These are phyloP conservation scores for Pythium plurisporium DNA, from an alignment of 352 stramenopile species.

Conservation along the genomic window DNA sequence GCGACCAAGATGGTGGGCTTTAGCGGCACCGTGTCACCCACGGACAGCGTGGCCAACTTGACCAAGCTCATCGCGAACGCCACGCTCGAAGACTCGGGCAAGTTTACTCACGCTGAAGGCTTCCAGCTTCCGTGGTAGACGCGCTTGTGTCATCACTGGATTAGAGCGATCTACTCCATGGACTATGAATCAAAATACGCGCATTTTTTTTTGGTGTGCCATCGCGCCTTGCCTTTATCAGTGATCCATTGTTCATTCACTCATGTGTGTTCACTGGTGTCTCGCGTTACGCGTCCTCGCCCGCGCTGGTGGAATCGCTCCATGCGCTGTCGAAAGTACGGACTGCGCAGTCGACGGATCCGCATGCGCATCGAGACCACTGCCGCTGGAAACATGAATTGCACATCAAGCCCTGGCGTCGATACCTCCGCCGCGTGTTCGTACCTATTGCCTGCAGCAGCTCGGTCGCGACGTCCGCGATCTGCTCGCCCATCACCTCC, in stretches of 20 bases:
- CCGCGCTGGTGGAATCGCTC: slow-evolving; percentile 3
- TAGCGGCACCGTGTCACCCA: slow-evolving; percentile 34
- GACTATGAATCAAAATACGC: too few species aligned
- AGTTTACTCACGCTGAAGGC: slow-evolving; percentile 52
- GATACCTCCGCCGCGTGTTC: too few species aligned
- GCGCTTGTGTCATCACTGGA: too few species aligned
- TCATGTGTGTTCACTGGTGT: not conserved
- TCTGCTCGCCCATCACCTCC: not conserved
- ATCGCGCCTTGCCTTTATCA: not conserved
- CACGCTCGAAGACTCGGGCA: slow-evolving; percentile 44
- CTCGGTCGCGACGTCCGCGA: not conserved
- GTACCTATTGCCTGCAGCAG: slow-evolving; percentile 5
- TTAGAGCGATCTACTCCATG: too few species aligned
- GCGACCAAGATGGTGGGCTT: slow-evolving; percentile 49
- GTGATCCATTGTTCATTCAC: not conserved
- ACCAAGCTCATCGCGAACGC: slow-evolving; percentile 50
- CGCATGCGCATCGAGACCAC: slow-evolving; percentile 6
- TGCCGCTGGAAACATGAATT: not conserved
- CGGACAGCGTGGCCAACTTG: slow-evolving; percentile 44
- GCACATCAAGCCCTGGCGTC: too few species aligned
- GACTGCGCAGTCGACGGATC: slow-evolving; percentile 5
- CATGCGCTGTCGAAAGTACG: slow-evolving; percentile 14
- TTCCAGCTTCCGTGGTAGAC: slow-evolving; percentile 56
- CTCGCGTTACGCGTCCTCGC: not conserved
- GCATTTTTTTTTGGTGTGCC: not conserved